These are phyloP conservation scores for Biscutella laevigata DNA, from an alignment of 441 rosid species.

Conservation along the genomic window DNA sequence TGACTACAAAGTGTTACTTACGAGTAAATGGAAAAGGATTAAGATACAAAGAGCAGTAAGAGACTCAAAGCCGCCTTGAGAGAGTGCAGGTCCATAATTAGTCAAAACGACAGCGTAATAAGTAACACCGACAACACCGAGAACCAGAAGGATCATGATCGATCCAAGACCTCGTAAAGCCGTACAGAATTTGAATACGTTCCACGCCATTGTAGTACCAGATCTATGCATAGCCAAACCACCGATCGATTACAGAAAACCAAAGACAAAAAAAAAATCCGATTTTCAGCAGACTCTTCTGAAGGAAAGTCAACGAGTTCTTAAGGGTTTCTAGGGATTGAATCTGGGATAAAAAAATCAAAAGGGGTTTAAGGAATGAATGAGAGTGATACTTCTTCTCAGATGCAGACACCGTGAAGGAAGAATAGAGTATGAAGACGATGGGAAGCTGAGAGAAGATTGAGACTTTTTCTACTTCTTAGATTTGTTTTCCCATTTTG, in stretches of 20 bases:
- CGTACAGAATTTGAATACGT: slow-evolving; percentile 89
- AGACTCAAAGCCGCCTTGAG: slow-evolving; percentile 47
- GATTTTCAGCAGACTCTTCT: too few relatives aligned
- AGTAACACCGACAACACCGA: slow-evolving; percentile 86
- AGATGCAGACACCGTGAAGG: too few relatives aligned
- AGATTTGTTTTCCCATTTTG: too few relatives aligned
- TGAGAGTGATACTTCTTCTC: too few relatives aligned
- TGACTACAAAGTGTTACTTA: too few relatives aligned
- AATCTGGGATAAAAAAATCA: too few relatives aligned
- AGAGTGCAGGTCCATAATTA: slow-evolving; percentile 69
- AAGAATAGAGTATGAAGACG: too few relatives aligned
- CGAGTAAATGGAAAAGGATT: slow-evolving; percentile 56
- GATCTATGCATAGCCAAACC: slow-evolving; percentile 67
- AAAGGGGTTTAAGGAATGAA: too few relatives aligned
- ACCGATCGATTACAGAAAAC: slow-evolving; percentile 17
- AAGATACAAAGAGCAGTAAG: slow-evolving; percentile 37
- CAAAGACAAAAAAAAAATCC: neutral
- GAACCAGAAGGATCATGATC: slow-evolving; percentile 84
- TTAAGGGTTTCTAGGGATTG: too few relatives aligned
- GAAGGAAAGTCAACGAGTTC: too few relatives aligned
- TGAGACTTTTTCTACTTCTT: too few relatives aligned
- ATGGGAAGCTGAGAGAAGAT: too few relatives aligned
- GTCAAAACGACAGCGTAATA: slow-evolving; percentile 84
- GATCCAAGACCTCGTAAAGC: slow-evolving; percentile 87
- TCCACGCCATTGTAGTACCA: slow-evolving; percentile 93